A percentile compares a stretch with the other conserved stretches of the same genome.
Evolutionary conservation across 23 red algal species (phyloP).

Genomic region (Agarophyton chilense): DNA sequence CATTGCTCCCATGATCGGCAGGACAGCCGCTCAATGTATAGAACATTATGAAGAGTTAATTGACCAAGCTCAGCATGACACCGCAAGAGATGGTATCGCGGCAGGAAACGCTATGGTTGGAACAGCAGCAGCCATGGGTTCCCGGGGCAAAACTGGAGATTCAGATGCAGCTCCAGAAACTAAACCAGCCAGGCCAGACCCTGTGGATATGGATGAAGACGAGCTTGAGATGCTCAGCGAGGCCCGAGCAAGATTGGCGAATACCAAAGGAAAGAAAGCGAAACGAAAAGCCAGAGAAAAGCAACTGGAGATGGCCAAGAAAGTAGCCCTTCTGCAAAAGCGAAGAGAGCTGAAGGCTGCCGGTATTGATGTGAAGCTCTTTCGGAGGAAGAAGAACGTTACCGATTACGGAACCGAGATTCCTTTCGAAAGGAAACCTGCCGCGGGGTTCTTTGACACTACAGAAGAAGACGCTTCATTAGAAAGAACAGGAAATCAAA

Average conservation of each 20-base stretch:
- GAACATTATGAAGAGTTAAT: conserved; percentile 88
- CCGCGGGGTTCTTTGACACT: conserved; percentile 75
- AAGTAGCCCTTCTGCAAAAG: conserved; percentile 82
- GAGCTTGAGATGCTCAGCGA: conserved; percentile 93
- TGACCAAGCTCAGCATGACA: conserved; percentile 67
- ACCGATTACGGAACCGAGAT: conserved; percentile 84
- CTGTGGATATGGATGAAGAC: conserved; percentile 97
- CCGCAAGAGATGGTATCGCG: neutral
- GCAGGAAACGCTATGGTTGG: neutral
- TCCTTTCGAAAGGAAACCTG: conserved; percentile 73
- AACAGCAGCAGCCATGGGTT: neutral
- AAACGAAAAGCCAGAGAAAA: conserved; percentile 92
- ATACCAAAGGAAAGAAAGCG: conserved; percentile 93
- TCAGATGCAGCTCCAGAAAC: conserved; percentile 66
- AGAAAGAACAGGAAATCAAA: neutral
- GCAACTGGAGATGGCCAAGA: conserved; percentile 76
- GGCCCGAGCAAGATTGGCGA: conserved; percentile 87
- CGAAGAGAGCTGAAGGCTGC: conserved; percentile 84
- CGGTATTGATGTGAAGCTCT: conserved; percentile 65
- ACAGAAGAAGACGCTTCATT: conserved; percentile 36
- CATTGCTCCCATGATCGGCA: conserved; percentile 84
- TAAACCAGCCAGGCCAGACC: conserved; percentile 81
- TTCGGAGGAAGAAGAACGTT: conserved; percentile 39
- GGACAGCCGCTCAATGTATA: conserved; percentile 90
- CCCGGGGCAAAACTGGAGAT: conserved; percentile 8